phyloP scores from a whole-genome alignment of 495 filamentous ascomycete genomes.

The Podospora bellae-mahoneyi region DNA sequence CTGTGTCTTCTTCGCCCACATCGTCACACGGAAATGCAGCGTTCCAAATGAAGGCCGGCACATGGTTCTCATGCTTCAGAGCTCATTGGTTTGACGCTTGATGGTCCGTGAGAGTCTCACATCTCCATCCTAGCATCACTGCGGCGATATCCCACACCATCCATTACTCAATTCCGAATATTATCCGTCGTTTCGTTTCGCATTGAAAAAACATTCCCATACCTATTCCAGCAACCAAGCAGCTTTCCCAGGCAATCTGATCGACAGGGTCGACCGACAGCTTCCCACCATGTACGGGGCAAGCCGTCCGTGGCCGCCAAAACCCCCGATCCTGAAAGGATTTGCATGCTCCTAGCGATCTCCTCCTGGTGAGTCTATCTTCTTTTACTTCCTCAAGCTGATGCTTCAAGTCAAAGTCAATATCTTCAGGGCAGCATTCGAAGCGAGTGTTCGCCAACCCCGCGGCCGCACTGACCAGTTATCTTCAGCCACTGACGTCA shows the following conservation, averaged over 20 bases:
- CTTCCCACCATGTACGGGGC: neutral
- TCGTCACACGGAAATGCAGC: slow-evolving; percentile 5
- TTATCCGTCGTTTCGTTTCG: neutral
- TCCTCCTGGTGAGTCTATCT: neutral
- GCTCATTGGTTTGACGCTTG: neutral
- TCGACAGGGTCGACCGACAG: slow-evolving; percentile 7
- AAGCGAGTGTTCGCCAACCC: neutral
- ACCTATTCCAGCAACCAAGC: neutral
- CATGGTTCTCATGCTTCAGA: neutral
- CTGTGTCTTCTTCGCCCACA: neutral
- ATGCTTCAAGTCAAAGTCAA: neutral
- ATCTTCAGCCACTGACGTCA: slow-evolving; percentile 5
- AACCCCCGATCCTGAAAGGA: neutral
- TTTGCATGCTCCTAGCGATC: neutral
- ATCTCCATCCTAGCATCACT: neutral
- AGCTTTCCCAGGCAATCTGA: neutral
- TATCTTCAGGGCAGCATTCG: neutral
- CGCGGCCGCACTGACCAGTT: neutral
- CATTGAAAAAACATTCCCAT: neutral
- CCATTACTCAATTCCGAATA: neutral
- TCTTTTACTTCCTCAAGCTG: neutral
- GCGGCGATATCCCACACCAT: neutral
- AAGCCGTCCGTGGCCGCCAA: neutral
- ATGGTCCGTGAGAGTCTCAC: neutral
- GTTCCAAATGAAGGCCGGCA: slow-evolving; percentile 5